Percentiles rank a stretch among this genome's conserved stretches.
Conservation (phyloP, 2,329 filamentous ascomycete genomes). For the Sporothrix phasma region DNA sequence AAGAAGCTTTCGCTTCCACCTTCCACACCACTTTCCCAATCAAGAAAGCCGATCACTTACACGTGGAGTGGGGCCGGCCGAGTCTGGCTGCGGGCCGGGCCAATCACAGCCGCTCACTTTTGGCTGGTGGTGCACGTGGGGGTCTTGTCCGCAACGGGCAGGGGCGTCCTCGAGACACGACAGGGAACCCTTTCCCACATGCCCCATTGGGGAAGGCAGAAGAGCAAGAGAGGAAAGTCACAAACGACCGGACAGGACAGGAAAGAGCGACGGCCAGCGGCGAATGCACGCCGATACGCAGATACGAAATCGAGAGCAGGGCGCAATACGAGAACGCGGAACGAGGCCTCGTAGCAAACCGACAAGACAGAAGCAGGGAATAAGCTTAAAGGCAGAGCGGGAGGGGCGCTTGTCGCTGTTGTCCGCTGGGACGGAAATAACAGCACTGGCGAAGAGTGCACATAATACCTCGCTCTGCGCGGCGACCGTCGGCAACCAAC, state of each 20-base stretch:
- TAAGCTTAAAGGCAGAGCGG: background rate
- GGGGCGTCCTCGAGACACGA: background rate
- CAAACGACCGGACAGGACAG: too few species aligned
- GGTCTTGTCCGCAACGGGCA: too few species aligned
- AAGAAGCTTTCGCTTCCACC: background rate
- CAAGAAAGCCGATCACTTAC: background rate
- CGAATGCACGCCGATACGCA: background rate
- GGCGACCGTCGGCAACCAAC: background rate
- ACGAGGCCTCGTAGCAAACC: too few species aligned
- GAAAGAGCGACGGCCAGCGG: background rate
- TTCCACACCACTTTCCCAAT: background rate
- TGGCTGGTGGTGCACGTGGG: background rate
- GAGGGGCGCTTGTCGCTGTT: background rate
- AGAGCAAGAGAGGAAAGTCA: too few species aligned
- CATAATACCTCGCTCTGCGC: too few species aligned
- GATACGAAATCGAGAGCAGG: too few species aligned
- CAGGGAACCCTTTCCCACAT: slow-evolving; percentile 1
- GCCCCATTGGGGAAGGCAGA: background rate
- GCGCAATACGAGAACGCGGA: too few species aligned
- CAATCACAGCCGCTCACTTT: background rate
- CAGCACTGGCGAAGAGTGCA: too few species aligned
- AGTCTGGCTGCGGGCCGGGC: background rate
- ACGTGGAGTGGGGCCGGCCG: background rate
- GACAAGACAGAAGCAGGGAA: background rate
- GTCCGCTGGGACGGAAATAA: too few species aligned